Conservation (phyloP, 176 grass and related monocot genomes). For the Lolium multiflorum region DNA sequence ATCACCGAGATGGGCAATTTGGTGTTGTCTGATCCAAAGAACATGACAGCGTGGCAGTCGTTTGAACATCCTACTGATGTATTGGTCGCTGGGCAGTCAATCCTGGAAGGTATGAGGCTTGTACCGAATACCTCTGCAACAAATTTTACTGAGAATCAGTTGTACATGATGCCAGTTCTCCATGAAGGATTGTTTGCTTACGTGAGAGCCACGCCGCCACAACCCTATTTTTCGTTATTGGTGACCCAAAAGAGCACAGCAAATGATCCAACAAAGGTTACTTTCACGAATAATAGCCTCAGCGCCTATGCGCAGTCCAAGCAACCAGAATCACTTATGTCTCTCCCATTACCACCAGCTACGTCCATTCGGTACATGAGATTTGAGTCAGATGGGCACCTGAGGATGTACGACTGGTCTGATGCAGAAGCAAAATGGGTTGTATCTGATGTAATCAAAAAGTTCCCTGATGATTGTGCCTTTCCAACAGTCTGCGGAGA, state of each 20-base stretch:
- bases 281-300: constrained; percentile 36
- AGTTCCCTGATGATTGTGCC: constrained; percentile 53
- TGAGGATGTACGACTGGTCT: constrained; percentile 54
- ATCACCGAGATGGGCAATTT: constrained; percentile 51
- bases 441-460: constrained; percentile 38
- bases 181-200: constrained; percentile 37
- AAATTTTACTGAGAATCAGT: constrained; percentile 43
- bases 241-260: neutral
- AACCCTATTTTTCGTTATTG: constrained; percentile 21
- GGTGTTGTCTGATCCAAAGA: constrained; percentile 47
- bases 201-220: constrained; percentile 40
- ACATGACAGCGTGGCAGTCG: constrained; percentile 55
- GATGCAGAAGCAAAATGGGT: constrained; percentile 33
- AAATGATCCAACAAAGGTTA: constrained; percentile 32
- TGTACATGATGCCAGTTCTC: constrained; percentile 39
- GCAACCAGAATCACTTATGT: neutral
- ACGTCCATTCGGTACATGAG: constrained; percentile 49
- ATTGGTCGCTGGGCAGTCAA: constrained; percentile 43
- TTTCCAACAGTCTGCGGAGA: constrained; percentile 56
- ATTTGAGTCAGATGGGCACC: constrained; percentile 45
- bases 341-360: neutral
- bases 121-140: constrained; percentile 27
- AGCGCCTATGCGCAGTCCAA: neutral
- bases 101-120: constrained; percentile 33
- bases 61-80: constrained; percentile 54